These are phyloP conservation scores for Adansonia rubrostipa DNA, from an alignment of 441 rosid species.

Conservation along the genomic window DNA sequence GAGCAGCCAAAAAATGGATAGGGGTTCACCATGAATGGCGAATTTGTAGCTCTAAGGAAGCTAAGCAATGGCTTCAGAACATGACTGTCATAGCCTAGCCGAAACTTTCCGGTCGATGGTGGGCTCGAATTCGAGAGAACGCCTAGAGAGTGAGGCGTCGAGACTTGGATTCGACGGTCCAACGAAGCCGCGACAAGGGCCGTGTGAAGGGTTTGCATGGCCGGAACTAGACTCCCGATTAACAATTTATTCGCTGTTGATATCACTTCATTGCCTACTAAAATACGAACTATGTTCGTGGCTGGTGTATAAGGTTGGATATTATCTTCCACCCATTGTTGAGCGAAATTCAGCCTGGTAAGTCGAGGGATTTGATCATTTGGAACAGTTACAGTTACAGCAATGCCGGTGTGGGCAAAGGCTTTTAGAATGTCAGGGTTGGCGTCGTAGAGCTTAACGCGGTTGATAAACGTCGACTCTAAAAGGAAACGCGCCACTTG, in stretches of 20 bases:
- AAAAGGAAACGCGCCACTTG: constrained; percentile 69
- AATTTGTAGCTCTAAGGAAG: constrained; percentile 60
- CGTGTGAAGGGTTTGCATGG: constrained; percentile 71
- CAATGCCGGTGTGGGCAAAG: constrained; percentile 64
- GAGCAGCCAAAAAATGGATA: constrained; percentile 86
- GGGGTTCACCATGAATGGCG: constrained; percentile 82
- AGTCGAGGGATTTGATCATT: constrained; percentile 72
- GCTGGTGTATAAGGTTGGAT: constrained; percentile 65
- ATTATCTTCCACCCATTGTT: constrained; percentile 59
- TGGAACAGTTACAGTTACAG: constrained; percentile 63
- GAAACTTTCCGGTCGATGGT: constrained; percentile 72
- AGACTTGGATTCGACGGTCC: constrained; percentile 62
- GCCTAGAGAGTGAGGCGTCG: constrained; percentile 78
- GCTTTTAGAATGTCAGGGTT: constrained; percentile 58
- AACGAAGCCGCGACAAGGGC: constrained; percentile 61
- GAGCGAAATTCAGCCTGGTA: constrained; percentile 52
- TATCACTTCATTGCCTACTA: constrained; percentile 83
- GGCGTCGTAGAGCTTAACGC: constrained; percentile 68
- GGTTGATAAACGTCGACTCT: constrained; percentile 64
- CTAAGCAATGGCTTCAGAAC: constrained; percentile 72
- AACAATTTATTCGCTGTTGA: constrained; percentile 51
- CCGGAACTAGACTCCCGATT: constrained; percentile 55
- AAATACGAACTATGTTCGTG: constrained; percentile 67
- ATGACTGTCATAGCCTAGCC: constrained; percentile 58
- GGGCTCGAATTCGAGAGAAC: constrained; percentile 66